These are phyloP conservation scores for Psilocybe azurescens DNA, from an alignment of 768 basidiomycete genomes.

Conservation along the genomic window DNA sequence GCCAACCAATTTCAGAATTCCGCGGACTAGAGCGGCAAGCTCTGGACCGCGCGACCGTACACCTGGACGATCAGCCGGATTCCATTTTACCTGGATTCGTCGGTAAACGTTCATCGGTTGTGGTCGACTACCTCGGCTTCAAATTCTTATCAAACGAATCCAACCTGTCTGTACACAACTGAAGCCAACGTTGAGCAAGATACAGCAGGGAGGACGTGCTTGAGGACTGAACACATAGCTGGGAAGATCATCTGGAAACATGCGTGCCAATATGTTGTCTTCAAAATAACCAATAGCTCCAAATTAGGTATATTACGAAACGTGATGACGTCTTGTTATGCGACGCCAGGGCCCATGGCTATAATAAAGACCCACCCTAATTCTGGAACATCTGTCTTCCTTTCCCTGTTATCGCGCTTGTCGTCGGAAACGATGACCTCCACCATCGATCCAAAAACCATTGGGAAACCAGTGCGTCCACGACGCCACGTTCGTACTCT, in stretches of 20 bases:
- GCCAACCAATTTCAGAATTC: neutral
- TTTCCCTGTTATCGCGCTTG: constrained; percentile 15
- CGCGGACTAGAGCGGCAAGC: neutral
- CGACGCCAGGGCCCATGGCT: constrained; percentile 16
- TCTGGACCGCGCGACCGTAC: neutral
- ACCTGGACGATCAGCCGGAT: neutral
- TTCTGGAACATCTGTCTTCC: constrained; percentile 1
- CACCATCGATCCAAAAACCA: constrained; percentile 64
- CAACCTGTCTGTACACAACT: neutral
- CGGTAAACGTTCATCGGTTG: neutral
- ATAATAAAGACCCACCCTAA: constrained; percentile 18
- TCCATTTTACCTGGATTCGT: neutral
- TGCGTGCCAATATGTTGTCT: neutral
- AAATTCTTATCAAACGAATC: neutral
- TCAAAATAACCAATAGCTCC: constrained; percentile 5
- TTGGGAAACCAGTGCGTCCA: constrained; percentile 62
- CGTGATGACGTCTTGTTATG: constrained; percentile 25
- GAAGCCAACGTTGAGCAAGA: neutral
- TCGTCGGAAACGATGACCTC: constrained; percentile 57
- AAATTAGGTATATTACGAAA: constrained; percentile 10
- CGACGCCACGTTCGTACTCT: constrained; percentile 74
- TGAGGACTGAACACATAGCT: neutral
- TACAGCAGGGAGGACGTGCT: neutral
- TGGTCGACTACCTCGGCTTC: neutral
- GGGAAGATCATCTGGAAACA: neutral